Evolutionary conservation across 208 protist species (phyloP).

Genomic region (Phytomonas serpens): DNA sequence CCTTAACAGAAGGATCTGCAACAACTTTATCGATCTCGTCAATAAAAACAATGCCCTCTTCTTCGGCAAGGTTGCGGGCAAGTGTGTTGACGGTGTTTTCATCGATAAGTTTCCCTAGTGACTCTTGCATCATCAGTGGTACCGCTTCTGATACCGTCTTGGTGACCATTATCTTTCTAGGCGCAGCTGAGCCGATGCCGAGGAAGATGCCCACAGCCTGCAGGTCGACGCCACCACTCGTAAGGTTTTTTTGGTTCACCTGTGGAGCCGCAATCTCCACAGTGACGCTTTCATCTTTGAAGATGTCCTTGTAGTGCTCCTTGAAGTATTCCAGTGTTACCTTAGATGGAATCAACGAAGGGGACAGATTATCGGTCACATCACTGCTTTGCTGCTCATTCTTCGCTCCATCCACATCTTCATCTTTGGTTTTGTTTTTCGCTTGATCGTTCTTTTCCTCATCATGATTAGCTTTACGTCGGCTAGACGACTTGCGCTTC

Average conservation of each 20-base stretch:
- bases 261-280: conserved; percentile 59
- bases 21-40: conserved; percentile 99
- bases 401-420: conserved; percentile 1
- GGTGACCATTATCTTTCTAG: conserved; percentile 45
- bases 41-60: conserved; percentile 97
- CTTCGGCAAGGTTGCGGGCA: conserved; percentile 75
- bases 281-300: conserved; percentile 67
- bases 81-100: conserved; percentile 79
- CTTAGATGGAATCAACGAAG: conserved; percentile 3
- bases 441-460: not conserved
- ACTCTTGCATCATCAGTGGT: conserved; percentile 76
- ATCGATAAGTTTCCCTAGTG: conserved; percentile 87
- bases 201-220: conserved; percentile 62
- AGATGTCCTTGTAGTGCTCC: conserved; percentile 62
- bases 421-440: not conserved
- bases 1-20: conserved; percentile 27
- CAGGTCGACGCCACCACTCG: conserved; percentile 32
- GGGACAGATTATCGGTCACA: not conserved
- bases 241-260: conserved; percentile 18
- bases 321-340: conserved; percentile 76
- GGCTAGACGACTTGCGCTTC: not conserved
- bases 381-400: not conserved
- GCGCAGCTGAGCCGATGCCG: conserved; percentile 39
- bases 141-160: conserved; percentile 75
- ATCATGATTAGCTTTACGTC: not conserved